Conservation (phyloP, 208 protist genomes). For the Acanthamoeba royreba region DNA sequence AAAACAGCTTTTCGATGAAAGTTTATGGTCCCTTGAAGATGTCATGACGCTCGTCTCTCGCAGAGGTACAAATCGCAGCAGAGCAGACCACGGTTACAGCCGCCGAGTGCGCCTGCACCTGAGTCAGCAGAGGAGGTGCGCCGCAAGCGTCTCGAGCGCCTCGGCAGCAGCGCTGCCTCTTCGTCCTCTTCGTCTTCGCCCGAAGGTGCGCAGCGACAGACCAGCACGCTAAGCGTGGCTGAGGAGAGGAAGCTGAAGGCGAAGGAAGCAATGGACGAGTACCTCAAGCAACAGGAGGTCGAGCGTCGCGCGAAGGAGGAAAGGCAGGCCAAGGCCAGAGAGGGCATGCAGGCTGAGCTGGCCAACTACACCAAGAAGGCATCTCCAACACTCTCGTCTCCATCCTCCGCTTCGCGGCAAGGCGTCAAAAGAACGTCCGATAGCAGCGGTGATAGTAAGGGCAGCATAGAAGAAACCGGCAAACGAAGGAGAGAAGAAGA, state of each 20-base stretch:
- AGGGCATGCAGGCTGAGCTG: not conserved
- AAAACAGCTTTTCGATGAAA: no score
- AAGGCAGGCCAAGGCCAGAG: not conserved
- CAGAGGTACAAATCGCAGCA: not conserved
- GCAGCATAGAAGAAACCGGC: not conserved
- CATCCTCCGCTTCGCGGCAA: not conserved
- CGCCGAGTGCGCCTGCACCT: not conserved
- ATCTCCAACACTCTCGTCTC: not conserved
- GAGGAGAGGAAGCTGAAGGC: not conserved
- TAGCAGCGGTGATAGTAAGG: not conserved
- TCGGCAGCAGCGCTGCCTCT: not conserved
- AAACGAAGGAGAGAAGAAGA: not conserved
- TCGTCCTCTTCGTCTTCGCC: not conserved
- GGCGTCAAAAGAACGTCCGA: not conserved
- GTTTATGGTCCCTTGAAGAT: no score
- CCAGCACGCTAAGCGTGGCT: not conserved
- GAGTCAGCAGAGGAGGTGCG: not conserved
- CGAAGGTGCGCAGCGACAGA: not conserved
- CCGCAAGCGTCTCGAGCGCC: not conserved
- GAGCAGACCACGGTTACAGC: not conserved
- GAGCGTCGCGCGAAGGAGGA: not conserved
- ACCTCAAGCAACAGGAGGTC: not conserved
- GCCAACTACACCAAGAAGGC: not conserved
- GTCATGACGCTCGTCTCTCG: no score
- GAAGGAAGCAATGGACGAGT: slow-evolving; percentile 7